Percentiles rank a stretch among this genome's conserved stretches.
These are phyloP conservation scores for Angophora floribunda DNA, from an alignment of 345 rosid species.

Conservation along the genomic window DNA sequence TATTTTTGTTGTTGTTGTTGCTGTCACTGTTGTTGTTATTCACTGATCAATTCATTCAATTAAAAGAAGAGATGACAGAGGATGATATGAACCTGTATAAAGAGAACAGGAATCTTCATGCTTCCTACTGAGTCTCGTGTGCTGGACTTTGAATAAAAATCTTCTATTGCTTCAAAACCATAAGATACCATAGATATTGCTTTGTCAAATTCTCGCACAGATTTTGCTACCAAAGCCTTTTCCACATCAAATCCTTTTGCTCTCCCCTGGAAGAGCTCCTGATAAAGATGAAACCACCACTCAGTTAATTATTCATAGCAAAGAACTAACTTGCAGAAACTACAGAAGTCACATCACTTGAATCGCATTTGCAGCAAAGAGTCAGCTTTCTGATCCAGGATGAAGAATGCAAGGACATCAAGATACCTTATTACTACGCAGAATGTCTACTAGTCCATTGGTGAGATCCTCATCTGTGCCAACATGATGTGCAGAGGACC, in stretches of 20 bases:
- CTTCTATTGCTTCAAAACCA: constrained; percentile 70
- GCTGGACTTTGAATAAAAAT: constrained; percentile 71
- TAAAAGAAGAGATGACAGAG: background rate
- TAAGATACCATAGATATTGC: constrained; percentile 84
- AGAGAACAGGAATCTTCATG: constrained; percentile 88
- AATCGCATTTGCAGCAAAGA: background rate
- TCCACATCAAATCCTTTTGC: constrained; percentile 74
- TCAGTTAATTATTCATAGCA: background rate
- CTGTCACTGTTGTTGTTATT: background rate
- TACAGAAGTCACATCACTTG: background rate
- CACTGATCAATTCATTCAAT: background rate
- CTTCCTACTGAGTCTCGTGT: constrained; percentile 56
- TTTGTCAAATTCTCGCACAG: constrained; percentile 81
- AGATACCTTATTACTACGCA: constrained; percentile 74
- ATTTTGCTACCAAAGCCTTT: constrained; percentile 67
- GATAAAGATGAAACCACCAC: background rate
- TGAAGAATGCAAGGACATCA: background rate
- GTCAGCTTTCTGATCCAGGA: background rate
- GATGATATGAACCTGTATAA: constrained; percentile 57
- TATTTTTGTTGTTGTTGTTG: background rate
- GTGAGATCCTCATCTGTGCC: constrained; percentile 53
- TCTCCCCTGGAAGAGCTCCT: constrained; percentile 90
- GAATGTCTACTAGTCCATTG: constrained; percentile 66
- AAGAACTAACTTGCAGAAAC: background rate
- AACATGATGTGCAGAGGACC: constrained; percentile 36